These are phyloP conservation scores for Xylaria palmicola DNA, from an alignment of 495 filamentous ascomycete genomes.

Conservation along the genomic window DNA sequence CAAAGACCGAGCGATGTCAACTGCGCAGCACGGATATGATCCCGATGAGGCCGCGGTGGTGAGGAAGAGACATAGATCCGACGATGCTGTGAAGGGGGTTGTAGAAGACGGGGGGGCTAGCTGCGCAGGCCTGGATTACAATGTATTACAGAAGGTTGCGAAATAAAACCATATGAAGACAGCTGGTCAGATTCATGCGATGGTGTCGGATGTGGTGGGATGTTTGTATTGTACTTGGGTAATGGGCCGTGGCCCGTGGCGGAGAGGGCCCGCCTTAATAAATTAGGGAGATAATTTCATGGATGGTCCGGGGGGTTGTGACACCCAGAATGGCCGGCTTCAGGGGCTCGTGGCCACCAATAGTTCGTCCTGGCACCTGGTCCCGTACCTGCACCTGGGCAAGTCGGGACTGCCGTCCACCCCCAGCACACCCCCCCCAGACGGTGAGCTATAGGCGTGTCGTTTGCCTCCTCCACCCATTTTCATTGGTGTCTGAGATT, in stretches of 20 bases:
- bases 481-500: conserved; percentile 6
- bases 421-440: background rate
- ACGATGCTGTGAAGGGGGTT: background rate
- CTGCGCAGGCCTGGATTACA: background rate
- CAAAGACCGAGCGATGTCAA: background rate
- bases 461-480: background rate
- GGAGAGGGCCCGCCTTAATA: conserved; percentile 13
- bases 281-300: conserved; percentile 7
- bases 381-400: background rate
- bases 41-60: background rate
- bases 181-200: conserved; percentile 19
- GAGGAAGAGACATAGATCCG: conserved; percentile 9
- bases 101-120: background rate
- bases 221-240: background rate
- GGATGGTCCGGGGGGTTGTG: background rate
- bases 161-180: conserved; percentile 11
- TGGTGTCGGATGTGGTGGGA: conserved; percentile 13
- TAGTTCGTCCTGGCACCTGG: background rate
- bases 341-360: conserved; percentile 4
- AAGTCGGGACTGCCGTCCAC: background rate
- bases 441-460: background rate
- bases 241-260: background rate
- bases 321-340: background rate
- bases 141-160: background rate
- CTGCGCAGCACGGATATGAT: background rate